phyloP scores from a whole-genome alignment of 257 asterid genomes.

The Nicotiana otophora region DNA sequence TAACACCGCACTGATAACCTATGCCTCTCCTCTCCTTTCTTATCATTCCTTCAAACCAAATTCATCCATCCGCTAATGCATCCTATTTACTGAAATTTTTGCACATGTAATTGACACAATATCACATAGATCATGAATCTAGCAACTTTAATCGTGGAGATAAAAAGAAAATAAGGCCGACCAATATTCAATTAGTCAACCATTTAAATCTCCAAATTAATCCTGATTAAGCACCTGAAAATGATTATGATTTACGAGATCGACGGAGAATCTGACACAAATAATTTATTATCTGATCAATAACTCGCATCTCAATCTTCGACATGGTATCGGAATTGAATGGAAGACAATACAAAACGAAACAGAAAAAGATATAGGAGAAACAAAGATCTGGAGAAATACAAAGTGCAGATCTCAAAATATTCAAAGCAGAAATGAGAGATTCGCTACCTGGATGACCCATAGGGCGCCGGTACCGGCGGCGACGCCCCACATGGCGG shows the following conservation, averaged over 20 bases:
- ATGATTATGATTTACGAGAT: neutral
- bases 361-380: neutral
- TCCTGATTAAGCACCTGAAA: neutral
- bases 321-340: neutral
- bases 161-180: neutral
- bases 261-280: too few relatives aligned
- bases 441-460: slow-evolving; percentile 36
- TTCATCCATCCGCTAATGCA: neutral
- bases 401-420: neutral
- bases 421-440: neutral
- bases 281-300: neutral
- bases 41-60: neutral
- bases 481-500: slow-evolving; percentile 74
- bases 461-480: slow-evolving; percentile 59
- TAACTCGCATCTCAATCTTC: neutral
- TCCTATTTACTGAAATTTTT: neutral
- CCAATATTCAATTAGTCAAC: neutral
- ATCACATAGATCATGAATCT: neutral
- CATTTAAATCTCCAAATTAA: neutral
- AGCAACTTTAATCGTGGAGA: neutral
- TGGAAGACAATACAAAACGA: neutral
- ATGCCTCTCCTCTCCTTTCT: neutral
- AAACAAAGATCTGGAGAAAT: neutral
- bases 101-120: neutral
- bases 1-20: neutral